These are phyloP conservation scores for Edhazardia aedis DNA, from an alignment of 371 early-diverging fungal species.

Conservation along the genomic window DNA sequence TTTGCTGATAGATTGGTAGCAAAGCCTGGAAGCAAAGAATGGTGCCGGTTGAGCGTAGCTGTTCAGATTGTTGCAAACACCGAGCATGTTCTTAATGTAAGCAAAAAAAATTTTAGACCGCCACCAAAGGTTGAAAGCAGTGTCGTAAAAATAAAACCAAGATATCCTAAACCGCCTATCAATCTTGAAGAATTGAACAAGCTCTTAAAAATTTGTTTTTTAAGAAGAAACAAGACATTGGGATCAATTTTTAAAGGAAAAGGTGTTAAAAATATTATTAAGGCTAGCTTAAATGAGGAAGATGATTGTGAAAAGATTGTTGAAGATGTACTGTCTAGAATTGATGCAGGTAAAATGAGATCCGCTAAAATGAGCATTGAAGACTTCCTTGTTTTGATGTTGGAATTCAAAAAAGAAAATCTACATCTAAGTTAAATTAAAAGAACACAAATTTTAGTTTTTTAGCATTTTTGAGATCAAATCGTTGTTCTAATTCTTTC, in stretches of 20 bases:
- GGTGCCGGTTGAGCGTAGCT: slow-evolving; percentile 79
- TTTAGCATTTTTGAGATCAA: background rate
- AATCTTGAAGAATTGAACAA: slow-evolving; percentile 89
- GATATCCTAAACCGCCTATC: slow-evolving; percentile 69
- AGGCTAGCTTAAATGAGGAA: background rate
- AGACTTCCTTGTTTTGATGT: slow-evolving; percentile 53
- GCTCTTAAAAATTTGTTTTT: slow-evolving; percentile 70
- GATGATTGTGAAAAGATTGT: background rate
- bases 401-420: slow-evolving; percentile 41
- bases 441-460: background rate
- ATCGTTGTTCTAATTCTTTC: too few relatives aligned
- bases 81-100: slow-evolving; percentile 71
- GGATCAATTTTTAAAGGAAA: slow-evolving; percentile 67
- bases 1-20: slow-evolving; percentile 90
- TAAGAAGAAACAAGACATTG: slow-evolving; percentile 81
- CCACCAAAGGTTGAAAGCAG: slow-evolving; percentile 88
- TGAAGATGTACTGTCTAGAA: slow-evolving; percentile 53
- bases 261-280: slow-evolving; percentile 27
- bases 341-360: slow-evolving; percentile 60
- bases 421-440: slow-evolving; percentile 19
- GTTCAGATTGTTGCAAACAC: slow-evolving; percentile 85
- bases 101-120: slow-evolving; percentile 89
- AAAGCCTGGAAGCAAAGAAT: slow-evolving; percentile 68
- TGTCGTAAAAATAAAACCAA: slow-evolving; percentile 77
- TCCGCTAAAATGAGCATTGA: slow-evolving; percentile 69